Evolutionary conservation across 2,329 filamentous ascomycete species (phyloP), one percentile per base, ranked within the genome.

Genomic region (Boeremia lycopersici): DNA sequence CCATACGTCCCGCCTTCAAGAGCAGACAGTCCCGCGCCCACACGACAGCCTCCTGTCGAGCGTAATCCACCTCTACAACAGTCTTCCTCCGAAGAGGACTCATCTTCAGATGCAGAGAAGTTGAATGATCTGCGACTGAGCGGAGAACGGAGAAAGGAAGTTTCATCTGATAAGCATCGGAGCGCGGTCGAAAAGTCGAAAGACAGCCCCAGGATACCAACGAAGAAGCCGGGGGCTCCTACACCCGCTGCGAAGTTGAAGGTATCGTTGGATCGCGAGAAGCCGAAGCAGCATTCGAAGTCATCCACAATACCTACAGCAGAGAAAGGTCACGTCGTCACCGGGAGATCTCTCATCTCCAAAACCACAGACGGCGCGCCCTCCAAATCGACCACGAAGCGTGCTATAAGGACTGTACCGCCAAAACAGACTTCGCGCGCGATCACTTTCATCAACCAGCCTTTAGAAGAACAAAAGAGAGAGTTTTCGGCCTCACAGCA

Each of bases 361-460:
- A 40, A 48, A 19, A 5, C 45, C 10, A 28, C 45, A 38, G 25
- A 23, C 7, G 19, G n/a, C 2, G n/a, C 25, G 7, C 7, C 12
- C 11, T 9, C 13, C 5, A 41, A 26, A 17, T n/a, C 17, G 30
- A 40, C 36, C 9, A 12, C 35, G 6, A 38, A 35, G 13, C 45
- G 15, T 36, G 41, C 48, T 13, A 43, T 29, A n/a, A 53, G 38
- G 11, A 51, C 36, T 13, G 52, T 41, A 34, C 28, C 47, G 39
- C 33, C 45, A 41, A 52, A 48, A 15, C 53, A 39, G 40, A 33
- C 19, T 5, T 36, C 31, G 3, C 40, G 41, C 6, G 54, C 58
- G 3, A 73, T 73, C 38, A 69, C 48, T 11, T 56, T 74, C 5
- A 53, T 70, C 26, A 69, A 74, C 33, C 9, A 69, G 33, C 61